Conservation (phyloP, 2,329 filamentous ascomycete species). For the Scedosporium minutisporum region DNA sequence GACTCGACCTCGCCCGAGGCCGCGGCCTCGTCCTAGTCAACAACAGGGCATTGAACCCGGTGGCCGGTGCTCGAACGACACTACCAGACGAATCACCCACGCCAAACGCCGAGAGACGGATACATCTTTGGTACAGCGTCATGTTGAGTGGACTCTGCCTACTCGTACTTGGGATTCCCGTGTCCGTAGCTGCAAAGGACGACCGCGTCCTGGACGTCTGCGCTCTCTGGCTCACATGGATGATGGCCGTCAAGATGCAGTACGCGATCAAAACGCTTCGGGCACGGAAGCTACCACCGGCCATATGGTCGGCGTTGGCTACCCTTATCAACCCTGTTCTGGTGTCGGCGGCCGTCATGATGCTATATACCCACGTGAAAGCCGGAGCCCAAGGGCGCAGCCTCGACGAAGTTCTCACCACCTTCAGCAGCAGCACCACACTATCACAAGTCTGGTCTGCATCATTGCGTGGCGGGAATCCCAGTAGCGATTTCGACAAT, state of each 20-base stretch:
- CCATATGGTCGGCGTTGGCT: slow-evolving; percentile 16
- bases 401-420: slow-evolving; percentile 18
- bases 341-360: slow-evolving; percentile 33
- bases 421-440: slow-evolving; percentile 24
- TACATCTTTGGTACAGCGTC: not conserved
- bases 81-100: not conserved
- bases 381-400: slow-evolving; percentile 19
- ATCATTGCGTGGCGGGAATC: not conserved
- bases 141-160: slow-evolving; percentile 13
- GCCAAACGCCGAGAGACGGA: not conserved
- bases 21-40: not conserved
- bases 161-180: slow-evolving; percentile 29
- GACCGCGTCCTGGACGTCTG: slow-evolving; percentile 34
- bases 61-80: not conserved
- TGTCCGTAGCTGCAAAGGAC: slow-evolving; percentile 22
- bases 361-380: slow-evolving; percentile 32
- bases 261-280: slow-evolving; percentile 19
- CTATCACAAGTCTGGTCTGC: slow-evolving; percentile 26
- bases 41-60: too few relatives aligned
- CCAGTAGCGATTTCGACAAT: slow-evolving; percentile 10
- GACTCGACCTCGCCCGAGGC: not conserved
- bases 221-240: slow-evolving; percentile 41
- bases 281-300: not conserved
- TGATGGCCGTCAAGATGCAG: slow-evolving; percentile 28
- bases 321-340: slow-evolving; percentile 39